Evolutionary conservation across 164 flowering plant genomes (phyloP).

Genomic region (Chloranthus sessilifolius): DNA sequence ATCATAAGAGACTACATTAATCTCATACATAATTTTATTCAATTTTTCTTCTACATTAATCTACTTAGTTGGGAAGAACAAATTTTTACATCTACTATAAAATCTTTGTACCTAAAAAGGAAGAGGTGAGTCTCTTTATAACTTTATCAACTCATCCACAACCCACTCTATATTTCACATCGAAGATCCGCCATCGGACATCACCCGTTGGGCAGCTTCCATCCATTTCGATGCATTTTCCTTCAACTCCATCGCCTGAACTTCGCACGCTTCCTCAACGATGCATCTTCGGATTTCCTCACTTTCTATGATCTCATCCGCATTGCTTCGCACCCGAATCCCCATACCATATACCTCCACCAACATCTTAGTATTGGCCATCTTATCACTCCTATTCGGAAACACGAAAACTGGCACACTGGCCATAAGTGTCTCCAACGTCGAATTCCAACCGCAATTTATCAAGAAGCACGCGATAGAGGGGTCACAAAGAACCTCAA

Average conservation of each 20-base stretch:
- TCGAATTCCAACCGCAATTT: conserved; percentile 49
- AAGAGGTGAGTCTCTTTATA: not conserved
- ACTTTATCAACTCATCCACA: no score
- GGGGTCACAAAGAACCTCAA: conserved; percentile 31
- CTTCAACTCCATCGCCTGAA: not conserved
- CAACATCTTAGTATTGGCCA: conserved; percentile 7
- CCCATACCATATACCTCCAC: conserved; percentile 9
- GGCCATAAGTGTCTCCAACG: conserved; percentile 1
- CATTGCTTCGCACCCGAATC: not conserved
- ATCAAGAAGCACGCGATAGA: conserved; percentile 33
- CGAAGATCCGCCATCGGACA: conserved; percentile 19
- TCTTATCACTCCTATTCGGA: conserved; percentile 6
- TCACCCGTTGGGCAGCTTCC: conserved; percentile 19
- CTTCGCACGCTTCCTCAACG: not conserved
- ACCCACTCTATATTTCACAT: conserved; percentile 19
- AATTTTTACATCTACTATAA: no score
- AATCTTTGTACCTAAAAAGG: no score
- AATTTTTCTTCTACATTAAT: no score
- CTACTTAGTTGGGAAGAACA: no score
- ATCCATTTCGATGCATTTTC: conserved; percentile 24
- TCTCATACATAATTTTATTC: no score
- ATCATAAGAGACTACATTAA: no score
- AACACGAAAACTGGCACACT: conserved; percentile 12
- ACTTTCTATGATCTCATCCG: not conserved
- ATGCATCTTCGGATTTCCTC: conserved; percentile 3